phyloP scores from a whole-genome alignment of 495 filamentous ascomycete species.

The Lindgomyces ingoldianus region DNA sequence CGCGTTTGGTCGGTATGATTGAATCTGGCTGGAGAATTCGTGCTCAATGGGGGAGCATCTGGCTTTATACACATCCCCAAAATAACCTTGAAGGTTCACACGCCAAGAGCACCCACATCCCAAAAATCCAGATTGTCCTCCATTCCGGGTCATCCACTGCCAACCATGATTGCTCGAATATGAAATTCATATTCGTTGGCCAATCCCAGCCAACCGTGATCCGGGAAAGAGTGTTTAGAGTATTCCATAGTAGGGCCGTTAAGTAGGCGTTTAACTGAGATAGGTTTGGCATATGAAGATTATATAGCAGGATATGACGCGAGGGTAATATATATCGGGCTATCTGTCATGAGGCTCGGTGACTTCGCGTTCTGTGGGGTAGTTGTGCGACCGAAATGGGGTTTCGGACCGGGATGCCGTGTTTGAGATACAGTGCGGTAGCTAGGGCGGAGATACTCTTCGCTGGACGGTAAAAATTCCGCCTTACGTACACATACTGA shows the following conservation, averaged over 20 bases:
- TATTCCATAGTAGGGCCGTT: constrained; percentile 20
- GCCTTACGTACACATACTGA: no score
- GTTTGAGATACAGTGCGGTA: constrained; percentile 23
- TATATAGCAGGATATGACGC: constrained; percentile 22
- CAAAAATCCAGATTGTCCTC: constrained; percentile 2
- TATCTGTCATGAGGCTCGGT: constrained; percentile 25
- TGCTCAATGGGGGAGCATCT: background rate
- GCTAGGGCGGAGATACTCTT: no score
- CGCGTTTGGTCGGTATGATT: background rate
- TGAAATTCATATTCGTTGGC: constrained; percentile 6
- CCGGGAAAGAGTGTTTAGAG: constrained; percentile 26
- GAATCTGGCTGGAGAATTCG: background rate
- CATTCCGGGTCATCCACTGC: background rate
- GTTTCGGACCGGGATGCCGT: constrained; percentile 21
- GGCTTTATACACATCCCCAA: background rate
- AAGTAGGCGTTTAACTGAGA: background rate
- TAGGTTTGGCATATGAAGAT: constrained; percentile 14
- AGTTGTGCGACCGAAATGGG: background rate
- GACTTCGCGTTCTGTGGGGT: constrained; percentile 9
- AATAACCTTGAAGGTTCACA: no score
- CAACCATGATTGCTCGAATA: constrained; percentile 17
- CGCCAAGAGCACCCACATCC: no score
- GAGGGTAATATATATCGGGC: constrained; percentile 23
- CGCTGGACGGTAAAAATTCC: no score
- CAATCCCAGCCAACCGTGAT: constrained; percentile 28